Base-by-base conservation (phyloP, 129 eudicot genomes). In the Flaveria ramosissima region DNA sequence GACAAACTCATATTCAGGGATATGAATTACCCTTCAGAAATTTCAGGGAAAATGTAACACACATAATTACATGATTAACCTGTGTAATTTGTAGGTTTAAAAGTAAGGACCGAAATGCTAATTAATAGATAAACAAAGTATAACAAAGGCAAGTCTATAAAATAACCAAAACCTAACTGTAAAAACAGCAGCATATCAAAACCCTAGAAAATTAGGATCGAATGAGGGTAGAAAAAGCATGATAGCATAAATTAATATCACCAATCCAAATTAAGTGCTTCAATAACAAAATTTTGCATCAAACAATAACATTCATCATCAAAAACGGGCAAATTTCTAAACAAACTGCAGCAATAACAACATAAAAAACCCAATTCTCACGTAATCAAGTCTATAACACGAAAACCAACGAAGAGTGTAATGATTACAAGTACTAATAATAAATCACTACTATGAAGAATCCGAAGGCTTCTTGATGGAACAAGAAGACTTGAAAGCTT, bases 401-500 rank as follows among this genome's bases (percentile, higher is more conserved):
- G 43, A 50, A 68, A 43, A 71, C 61, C 41, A 36, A 5, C 8
- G 7, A 36, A 36, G 41, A 36, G 7, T 7, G 41, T 32, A 56
- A n/a, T 60, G 68, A 71, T 32, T 53, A 15, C 6, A 71, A 71
- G 13, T 5, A 53, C 24, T 30, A 27, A 36, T 30, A n/a, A 2
- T 16, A 39, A 68, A 41, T 67, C 16, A 26, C 68, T 53, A 68
- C 36, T 41, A 24, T 9, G 69, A 55, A 24, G 47, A 77, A 57
- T 78, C 63, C 17, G 71, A 55, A 7, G 89, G 82, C 65, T 79
- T 86, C 59, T 84, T 86, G 30, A 86, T 9, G 27, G 89, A 85
- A 70, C 96, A 89, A 10, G 96, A 83, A 67, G 84, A 70, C 55
- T 83, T 86, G 83, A 89, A 89, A 67, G 94, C 94, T 84, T 89